Conservation (phyloP, 1,139 yeast genomes). For the Suhomyces bolitotheri region DNA sequence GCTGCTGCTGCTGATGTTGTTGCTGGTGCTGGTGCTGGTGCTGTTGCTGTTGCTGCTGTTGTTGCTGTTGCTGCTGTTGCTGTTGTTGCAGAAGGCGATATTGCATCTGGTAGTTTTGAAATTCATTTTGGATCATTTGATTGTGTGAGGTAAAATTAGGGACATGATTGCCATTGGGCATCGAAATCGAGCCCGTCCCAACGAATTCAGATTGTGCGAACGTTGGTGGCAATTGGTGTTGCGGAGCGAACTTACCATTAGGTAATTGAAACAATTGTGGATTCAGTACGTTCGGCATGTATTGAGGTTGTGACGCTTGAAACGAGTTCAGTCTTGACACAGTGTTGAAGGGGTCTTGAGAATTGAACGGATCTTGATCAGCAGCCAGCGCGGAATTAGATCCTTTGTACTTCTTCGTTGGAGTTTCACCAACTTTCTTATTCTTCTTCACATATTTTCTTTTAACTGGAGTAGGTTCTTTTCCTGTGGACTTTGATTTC, state of each 20-base stretch:
- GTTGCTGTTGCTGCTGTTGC: constrained; percentile 19
- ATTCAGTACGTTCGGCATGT: constrained; percentile 11
- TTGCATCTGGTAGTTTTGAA: constrained; percentile 33
- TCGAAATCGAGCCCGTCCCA: constrained; percentile 12
- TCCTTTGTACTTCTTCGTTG: constrained; percentile 37
- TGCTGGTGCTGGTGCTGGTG: constrained; percentile 20
- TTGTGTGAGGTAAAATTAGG: constrained; percentile 19
- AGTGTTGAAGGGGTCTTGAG: constrained; percentile 21
- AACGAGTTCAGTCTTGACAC: constrained; percentile 18
- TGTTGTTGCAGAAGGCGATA: constrained; percentile 22
- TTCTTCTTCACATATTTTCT: constrained; percentile 46
- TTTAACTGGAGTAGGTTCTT: constrained; percentile 48
- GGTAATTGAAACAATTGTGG: constrained; percentile 10
- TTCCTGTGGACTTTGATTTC: constrained; percentile 45
- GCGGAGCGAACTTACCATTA: constrained; percentile 13
- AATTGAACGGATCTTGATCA: constrained; percentile 15
- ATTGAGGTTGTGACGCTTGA: constrained; percentile 20
- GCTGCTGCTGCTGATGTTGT: constrained; percentile 19
- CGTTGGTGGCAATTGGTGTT: constrained; percentile 23
- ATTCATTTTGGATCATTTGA: constrained; percentile 26
- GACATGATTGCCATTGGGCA: constrained; percentile 8
- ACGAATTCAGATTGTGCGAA: constrained; percentile 32
- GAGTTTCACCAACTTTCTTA: constrained; percentile 34
- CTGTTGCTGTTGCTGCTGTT: constrained; percentile 12
- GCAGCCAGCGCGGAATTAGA: constrained; percentile 11